phyloP scores from a whole-genome alignment of 225 moss, liverwort and hornwort genomes.

The Polytrichum formosum region DNA sequence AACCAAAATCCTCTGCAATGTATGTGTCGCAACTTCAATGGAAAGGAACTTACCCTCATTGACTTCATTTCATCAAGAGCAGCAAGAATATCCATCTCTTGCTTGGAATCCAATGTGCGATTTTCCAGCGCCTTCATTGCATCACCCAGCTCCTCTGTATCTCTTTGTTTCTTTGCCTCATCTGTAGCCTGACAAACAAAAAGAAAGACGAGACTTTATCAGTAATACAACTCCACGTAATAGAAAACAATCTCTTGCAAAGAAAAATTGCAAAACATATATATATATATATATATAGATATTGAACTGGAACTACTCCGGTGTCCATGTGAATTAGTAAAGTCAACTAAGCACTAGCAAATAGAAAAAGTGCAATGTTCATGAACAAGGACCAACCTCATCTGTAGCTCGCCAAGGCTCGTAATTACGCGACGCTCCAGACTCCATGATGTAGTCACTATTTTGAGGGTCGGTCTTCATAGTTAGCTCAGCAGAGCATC shows the following conservation, averaged over 20 bases:
- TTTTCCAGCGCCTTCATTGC: conserved; percentile 92
- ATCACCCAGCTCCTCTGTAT: conserved; percentile 83
- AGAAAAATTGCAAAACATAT: no score
- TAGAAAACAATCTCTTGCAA: no score
- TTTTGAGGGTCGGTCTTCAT: conserved; percentile 95
- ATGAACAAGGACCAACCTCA: conserved; percentile 39
- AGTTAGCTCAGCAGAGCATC: conserved; percentile 79
- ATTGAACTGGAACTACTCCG: no score
- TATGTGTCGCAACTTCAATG: neutral
- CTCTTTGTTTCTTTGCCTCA: conserved; percentile 73
- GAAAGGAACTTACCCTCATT: conserved; percentile 59
- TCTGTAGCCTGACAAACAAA: conserved; percentile 62
- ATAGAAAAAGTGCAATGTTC: no score
- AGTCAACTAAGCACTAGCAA: no score
- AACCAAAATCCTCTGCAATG: neutral
- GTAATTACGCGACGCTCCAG: conserved; percentile 82
- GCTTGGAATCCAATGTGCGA: conserved; percentile 84
- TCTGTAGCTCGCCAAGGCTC: conserved; percentile 97
- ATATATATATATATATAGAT: no score
- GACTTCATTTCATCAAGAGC: conserved; percentile 95
- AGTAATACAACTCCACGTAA: no score
- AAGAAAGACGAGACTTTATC: neutral
- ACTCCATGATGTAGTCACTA: conserved; percentile 84
- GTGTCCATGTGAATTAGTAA: no score
- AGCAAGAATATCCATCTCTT: conserved; percentile 92